Conservation (phyloP, 2,329 filamentous ascomycete species). For the Ophiostoma quercus region DNA sequence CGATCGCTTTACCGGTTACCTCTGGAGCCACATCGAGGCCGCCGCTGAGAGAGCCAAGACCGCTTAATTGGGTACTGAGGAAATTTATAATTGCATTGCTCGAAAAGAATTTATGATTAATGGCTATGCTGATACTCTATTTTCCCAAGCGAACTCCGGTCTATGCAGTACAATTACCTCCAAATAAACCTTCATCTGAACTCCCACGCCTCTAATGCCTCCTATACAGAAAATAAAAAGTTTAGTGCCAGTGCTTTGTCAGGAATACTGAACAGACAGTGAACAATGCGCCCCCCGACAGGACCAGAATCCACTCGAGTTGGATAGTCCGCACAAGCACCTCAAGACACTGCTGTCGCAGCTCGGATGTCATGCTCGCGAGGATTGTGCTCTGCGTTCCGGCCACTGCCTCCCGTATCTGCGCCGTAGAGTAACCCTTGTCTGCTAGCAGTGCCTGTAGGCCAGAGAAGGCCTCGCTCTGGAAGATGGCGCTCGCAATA, state of each 20-base stretch:
- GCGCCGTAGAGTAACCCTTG: conserved; percentile 14
- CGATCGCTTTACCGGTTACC: no score
- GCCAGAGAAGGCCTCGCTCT: conserved; percentile 21
- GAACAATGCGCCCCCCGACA: conserved; percentile 19
- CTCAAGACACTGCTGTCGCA: conserved; percentile 18
- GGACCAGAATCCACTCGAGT: conserved; percentile 23
- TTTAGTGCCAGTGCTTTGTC: conserved; percentile 32
- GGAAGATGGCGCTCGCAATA: conserved; percentile 28
- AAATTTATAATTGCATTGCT: no score
- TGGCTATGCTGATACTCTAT: not conserved
- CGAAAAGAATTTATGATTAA: no score
- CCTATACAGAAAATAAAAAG: not conserved
- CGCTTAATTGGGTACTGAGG: no score
- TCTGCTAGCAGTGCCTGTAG: conserved; percentile 16
- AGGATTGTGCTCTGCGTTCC: conserved; percentile 21
- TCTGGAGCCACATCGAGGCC: not conserved
- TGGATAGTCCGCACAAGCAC: conserved; percentile 24
- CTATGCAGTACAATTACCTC: not conserved
- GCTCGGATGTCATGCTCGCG: not conserved
- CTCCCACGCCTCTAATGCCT: not conserved
- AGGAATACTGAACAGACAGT: conserved; percentile 25
- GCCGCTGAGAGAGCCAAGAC: not conserved
- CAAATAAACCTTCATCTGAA: no score
- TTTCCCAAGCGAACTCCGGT: not conserved
- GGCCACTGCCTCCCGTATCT: conserved; percentile 25